Percentiles rank a stretch among this genome's conserved stretches.
Evolutionary conservation across 2,329 filamentous ascomycete genomes (phyloP).

Genomic region (Aspergillus pseudoglaucus): DNA sequence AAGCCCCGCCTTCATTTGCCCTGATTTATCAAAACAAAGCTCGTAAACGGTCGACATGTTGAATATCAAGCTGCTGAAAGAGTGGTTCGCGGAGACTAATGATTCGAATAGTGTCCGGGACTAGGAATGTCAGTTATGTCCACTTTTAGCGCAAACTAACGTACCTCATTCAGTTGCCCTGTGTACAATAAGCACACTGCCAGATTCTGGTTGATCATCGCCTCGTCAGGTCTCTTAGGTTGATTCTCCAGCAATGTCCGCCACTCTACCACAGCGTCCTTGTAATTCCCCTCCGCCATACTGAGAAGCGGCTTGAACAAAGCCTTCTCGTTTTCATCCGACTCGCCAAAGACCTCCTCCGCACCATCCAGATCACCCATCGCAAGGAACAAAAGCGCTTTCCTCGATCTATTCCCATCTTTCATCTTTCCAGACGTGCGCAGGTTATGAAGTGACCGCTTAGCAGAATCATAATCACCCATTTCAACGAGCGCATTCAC

Average conservation of each 20-base stretch:
- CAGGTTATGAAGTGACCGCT: slow-evolving; percentile 62
- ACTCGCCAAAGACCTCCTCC: slow-evolving; percentile 44
- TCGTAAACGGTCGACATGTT: slow-evolving; percentile 91
- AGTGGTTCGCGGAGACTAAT: slow-evolving; percentile 55
- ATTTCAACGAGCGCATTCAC: slow-evolving; percentile 56
- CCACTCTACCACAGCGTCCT: slow-evolving; percentile 59
- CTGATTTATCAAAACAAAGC: slow-evolving; percentile 72
- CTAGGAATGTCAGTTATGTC: slow-evolving; percentile 30
- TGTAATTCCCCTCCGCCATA: slow-evolving; percentile 72
- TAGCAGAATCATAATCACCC: slow-evolving; percentile 77
- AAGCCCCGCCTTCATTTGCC: slow-evolving; percentile 62
- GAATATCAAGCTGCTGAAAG: slow-evolving; percentile 76
- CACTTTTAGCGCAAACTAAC: slow-evolving; percentile 10
- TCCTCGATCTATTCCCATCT: slow-evolving; percentile 31
- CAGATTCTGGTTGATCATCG: slow-evolving; percentile 73
- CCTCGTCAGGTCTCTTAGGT: slow-evolving; percentile 44
- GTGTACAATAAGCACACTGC: slow-evolving; percentile 80
- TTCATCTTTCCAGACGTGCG: slow-evolving; percentile 24
- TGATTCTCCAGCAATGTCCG: slow-evolving; percentile 43
- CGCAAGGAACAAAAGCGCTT: slow-evolving; percentile 66
- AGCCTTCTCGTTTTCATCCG: slow-evolving; percentile 34
- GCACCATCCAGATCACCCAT: slow-evolving; percentile 71
- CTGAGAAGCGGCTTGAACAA: slow-evolving; percentile 57
- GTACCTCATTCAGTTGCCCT: slow-evolving; percentile 65
- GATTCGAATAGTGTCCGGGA: slow-evolving; percentile 61